phyloP scores from a whole-genome alignment of 2,329 filamentous ascomycete genomes.

The Sarocladiaceae sp. region DNA sequence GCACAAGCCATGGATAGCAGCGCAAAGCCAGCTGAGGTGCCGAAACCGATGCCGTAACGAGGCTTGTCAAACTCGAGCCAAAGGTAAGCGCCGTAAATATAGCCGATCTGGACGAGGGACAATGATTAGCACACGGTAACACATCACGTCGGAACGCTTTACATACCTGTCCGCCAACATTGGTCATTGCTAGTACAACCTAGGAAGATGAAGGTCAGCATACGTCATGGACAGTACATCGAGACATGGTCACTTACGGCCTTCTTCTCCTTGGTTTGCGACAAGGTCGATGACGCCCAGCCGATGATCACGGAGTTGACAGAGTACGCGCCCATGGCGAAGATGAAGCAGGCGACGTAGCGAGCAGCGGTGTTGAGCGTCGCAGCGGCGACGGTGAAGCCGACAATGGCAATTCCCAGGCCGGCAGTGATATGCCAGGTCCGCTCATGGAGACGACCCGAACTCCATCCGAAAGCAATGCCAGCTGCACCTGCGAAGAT shows the following conservation, averaged over 20 bases:
- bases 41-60: slow-evolving; percentile 37
- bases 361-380: slow-evolving; percentile 32
- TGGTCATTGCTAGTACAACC: slow-evolving; percentile 42
- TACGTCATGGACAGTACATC: slow-evolving; percentile 7
- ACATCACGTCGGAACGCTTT: too few species aligned
- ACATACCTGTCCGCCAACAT: slow-evolving; percentile 32
- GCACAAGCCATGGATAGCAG: slow-evolving; percentile 29
- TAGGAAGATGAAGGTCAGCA: neutral
- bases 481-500: slow-evolving; percentile 40
- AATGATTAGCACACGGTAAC: too few species aligned
- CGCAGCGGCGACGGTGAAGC: slow-evolving; percentile 33
- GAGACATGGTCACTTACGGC: too few species aligned
- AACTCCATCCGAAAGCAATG: slow-evolving; percentile 42
- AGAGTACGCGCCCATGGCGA: slow-evolving; percentile 34
- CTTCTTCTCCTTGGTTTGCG: slow-evolving; percentile 44
- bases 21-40: slow-evolving; percentile 37
- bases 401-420: slow-evolving; percentile 32
- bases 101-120: slow-evolving; percentile 36
- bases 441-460: slow-evolving; percentile 40
- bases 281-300: slow-evolving; percentile 37
- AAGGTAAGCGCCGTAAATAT: slow-evolving; percentile 45
- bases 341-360: slow-evolving; percentile 36
- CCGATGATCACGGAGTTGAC: slow-evolving; percentile 41
- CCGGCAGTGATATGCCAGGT: slow-evolving; percentile 44
- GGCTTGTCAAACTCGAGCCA: slow-evolving; percentile 40